Conservation (phyloP, 208 protist genomes). For the Acanthamoeba castellanii region DNA sequence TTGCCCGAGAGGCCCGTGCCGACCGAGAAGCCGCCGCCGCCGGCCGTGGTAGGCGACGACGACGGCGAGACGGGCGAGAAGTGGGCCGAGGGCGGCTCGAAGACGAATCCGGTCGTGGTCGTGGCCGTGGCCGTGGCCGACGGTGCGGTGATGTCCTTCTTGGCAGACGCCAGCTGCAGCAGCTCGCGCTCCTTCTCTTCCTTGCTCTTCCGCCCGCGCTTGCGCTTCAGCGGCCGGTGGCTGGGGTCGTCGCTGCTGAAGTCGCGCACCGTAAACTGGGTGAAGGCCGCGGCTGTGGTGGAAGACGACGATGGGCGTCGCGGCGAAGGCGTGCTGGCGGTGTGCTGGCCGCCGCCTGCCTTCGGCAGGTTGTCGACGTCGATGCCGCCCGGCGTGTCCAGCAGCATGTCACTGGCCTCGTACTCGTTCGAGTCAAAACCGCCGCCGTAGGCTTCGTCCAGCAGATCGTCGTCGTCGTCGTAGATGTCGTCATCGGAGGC, state of each 20-base stretch:
- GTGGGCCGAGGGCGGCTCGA: neutral
- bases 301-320: neutral
- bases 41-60: neutral
- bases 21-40: neutral
- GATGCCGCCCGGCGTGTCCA: neutral
- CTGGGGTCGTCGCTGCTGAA: neutral
- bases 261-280: too few relatives aligned
- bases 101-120: neutral
- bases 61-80: neutral
- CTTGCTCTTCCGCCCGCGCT: slow-evolving; percentile 19
- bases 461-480: neutral
- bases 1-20: neutral
- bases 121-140: neutral
- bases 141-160: neutral
- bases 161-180: neutral
- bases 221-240: neutral
- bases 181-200: slow-evolving; percentile 10
- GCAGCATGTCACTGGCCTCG: neutral
- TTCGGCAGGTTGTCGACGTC: neutral
- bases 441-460: neutral
- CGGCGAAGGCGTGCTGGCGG: neutral
- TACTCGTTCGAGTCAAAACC: neutral
- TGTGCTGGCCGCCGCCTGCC: neutral
- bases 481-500: neutral
- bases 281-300: too few relatives aligned